These are phyloP conservation scores for Gymnopus androsaceus DNA, from an alignment of 1,284 basidiomycete genomes.

Conservation along the genomic window DNA sequence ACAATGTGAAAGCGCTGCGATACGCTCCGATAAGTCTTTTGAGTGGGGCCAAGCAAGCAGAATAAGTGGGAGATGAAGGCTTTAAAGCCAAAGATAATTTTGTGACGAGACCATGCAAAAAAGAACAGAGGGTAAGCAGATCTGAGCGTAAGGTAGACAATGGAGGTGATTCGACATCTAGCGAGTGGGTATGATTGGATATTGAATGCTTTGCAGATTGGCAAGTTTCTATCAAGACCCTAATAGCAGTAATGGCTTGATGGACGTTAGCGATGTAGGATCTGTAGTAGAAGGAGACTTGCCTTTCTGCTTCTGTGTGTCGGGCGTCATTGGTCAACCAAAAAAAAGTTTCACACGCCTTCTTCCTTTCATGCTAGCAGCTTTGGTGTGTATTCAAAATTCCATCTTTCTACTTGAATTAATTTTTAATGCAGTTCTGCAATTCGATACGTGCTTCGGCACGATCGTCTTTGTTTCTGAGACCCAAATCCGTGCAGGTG, in stretches of 20 bases:
- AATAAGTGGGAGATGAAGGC: constrained; percentile 56
- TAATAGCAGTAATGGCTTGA: constrained; percentile 8
- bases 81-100: constrained; percentile 69
- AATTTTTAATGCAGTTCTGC: constrained; percentile 15
- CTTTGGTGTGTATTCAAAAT: constrained; percentile 4
- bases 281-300: constrained; percentile 9
- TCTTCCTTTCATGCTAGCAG: constrained; percentile 5
- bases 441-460: constrained; percentile 15
- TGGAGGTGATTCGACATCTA: constrained; percentile 28
- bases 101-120: constrained; percentile 62
- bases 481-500: not conserved
- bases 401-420: not conserved
- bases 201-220: constrained; percentile 38
- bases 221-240: constrained; percentile 43
- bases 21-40: constrained; percentile 57
- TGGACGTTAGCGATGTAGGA: not conserved
- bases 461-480: constrained; percentile 7
- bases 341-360: not conserved
- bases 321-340: constrained; percentile 34
- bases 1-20: constrained; percentile 61
- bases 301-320: constrained; percentile 39
- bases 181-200: constrained; percentile 26
- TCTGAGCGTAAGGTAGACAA: constrained; percentile 53
- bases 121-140: constrained; percentile 57
- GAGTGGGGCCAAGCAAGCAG: constrained; percentile 55